Evolutionary conservation across 2,329 filamentous ascomycete species (phyloP).

Genomic region (Nectriaceae sp.): DNA sequence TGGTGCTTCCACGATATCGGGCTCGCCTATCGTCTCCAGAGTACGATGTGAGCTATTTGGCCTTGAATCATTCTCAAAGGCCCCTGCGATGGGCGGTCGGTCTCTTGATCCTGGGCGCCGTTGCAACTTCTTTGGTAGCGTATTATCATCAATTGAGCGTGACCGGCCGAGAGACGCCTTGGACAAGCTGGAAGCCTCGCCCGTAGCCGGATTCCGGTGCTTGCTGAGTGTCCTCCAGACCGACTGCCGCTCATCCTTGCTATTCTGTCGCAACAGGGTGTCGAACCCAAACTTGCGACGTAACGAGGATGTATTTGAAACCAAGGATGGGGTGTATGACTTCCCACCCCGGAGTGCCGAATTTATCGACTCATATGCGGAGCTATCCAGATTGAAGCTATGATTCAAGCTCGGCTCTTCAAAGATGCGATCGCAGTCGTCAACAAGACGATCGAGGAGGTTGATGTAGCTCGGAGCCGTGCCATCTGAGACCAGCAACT

Average conservation of each 20-base stretch:
- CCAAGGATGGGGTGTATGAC: conserved; percentile 71
- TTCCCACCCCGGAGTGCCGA: conserved; percentile 57
- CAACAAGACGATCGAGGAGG: conserved; percentile 82
- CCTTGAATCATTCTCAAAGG: conserved; percentile 60
- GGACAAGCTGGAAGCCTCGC: conserved; percentile 64
- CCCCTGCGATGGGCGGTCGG: conserved; percentile 60
- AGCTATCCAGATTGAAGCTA: conserved; percentile 39
- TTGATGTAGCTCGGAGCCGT: conserved; percentile 84
- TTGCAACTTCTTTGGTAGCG: conserved; percentile 40
- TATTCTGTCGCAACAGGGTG: conserved; percentile 74
- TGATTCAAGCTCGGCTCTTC: conserved; percentile 57
- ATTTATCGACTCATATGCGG: conserved; percentile 60
- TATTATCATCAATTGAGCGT: conserved; percentile 73
- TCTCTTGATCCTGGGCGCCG: conserved; percentile 59
- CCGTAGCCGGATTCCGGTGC: conserved; percentile 62
- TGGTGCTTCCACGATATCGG: conserved; percentile 46
- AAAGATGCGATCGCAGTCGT: conserved; percentile 88
- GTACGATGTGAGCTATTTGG: conserved; percentile 60
- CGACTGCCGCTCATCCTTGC: conserved; percentile 74
- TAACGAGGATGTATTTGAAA: conserved; percentile 84
- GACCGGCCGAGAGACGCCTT: conserved; percentile 69
- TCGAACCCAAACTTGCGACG: conserved; percentile 83
- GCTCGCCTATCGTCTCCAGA: conserved; percentile 62
- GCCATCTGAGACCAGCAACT: conserved; percentile 77
- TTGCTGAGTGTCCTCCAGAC: conserved; percentile 91